These are phyloP conservation scores for Sporothrix humicola DNA, from an alignment of 2,329 filamentous ascomycete genomes.

Conservation along the genomic window DNA sequence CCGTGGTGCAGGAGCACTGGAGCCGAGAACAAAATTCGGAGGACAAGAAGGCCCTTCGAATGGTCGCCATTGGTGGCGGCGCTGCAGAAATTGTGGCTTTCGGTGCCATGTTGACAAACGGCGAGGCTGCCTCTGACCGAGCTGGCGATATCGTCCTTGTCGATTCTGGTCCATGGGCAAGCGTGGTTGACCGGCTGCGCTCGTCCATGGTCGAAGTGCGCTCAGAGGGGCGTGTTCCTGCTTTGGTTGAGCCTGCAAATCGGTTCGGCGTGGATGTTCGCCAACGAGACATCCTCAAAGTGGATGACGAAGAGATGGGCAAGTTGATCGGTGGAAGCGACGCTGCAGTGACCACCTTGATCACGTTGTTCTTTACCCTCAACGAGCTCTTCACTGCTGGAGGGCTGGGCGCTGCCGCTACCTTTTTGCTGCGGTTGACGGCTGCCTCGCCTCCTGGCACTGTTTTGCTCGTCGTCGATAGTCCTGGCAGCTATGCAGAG, in stretches of 20 bases:
- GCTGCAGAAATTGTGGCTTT: constrained; percentile 67
- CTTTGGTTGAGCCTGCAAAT: constrained; percentile 49
- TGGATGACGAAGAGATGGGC: constrained; percentile 47
- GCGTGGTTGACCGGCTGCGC: constrained; percentile 65
- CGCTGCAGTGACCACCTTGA: constrained; percentile 54
- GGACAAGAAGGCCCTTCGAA: constrained; percentile 21
- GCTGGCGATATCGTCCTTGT: constrained; percentile 65
- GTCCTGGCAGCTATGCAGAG: constrained; percentile 90
- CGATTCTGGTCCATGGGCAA: constrained; percentile 80
- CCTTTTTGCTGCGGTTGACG: constrained; percentile 74
- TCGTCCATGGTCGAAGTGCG: constrained; percentile 50
- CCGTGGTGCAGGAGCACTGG: constrained; percentile 35
- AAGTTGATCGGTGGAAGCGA: constrained; percentile 40
- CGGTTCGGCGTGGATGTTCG: constrained; percentile 52
- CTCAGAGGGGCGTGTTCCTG: constrained; percentile 53
- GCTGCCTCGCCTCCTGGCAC: constrained; percentile 62
- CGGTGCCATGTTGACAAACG: constrained; percentile 50
- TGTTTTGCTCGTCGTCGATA: constrained; percentile 85
- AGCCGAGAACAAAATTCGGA: constrained; percentile 19
- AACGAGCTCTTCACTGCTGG: constrained; percentile 90
- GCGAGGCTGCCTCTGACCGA: constrained; percentile 34
- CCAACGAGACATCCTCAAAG: constrained; percentile 56
- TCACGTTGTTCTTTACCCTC: constrained; percentile 90
- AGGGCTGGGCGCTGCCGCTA: constrained; percentile 73
- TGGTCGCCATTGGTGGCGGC: constrained; percentile 56